phyloP scores from a whole-genome alignment of 495 filamentous ascomycete genomes.

The Penicillium turbatum region DNA sequence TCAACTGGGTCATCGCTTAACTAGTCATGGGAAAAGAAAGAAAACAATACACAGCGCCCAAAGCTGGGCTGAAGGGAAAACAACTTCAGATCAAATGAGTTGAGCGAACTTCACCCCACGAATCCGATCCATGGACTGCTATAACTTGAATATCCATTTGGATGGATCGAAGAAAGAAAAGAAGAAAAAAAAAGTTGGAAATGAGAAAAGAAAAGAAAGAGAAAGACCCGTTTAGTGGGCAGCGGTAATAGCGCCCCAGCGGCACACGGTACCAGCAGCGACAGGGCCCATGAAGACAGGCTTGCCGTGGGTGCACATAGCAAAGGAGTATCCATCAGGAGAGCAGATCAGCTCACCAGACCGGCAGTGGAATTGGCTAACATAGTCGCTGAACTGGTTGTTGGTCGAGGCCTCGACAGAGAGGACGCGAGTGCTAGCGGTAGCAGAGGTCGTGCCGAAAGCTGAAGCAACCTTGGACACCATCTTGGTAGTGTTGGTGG shows the following conservation, averaged over 20 bases:
- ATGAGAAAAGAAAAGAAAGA: constrained; percentile 2
- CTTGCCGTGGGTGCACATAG: constrained; percentile 31
- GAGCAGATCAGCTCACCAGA: constrained; percentile 37
- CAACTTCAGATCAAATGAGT: neutral
- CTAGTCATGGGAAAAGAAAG: neutral
- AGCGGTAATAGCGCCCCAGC: constrained; percentile 28
- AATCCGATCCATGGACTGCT: neutral
- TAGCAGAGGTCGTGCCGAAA: constrained; percentile 11
- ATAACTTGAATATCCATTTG: neutral
- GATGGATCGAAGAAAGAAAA: constrained; percentile 6
- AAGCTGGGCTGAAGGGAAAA: neutral
- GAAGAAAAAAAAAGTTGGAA: neutral
- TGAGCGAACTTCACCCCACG: neutral
- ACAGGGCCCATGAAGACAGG: constrained; percentile 41
- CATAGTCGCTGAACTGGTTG: constrained; percentile 16
- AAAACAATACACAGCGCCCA: neutral
- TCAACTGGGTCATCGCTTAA: constrained; percentile 3
- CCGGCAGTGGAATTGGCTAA: constrained; percentile 19
- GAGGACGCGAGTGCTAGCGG: constrained; percentile 11
- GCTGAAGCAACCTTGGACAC: constrained; percentile 17
- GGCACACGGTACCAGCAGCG: constrained; percentile 38
- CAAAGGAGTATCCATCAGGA: constrained; percentile 35
- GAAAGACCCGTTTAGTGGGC: neutral
- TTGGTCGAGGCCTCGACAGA: constrained; percentile 15
- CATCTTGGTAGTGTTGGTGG: constrained; percentile 1